Conservation (phyloP, 2,329 filamentous ascomycete species). For the Beauveria asiatica region DNA sequence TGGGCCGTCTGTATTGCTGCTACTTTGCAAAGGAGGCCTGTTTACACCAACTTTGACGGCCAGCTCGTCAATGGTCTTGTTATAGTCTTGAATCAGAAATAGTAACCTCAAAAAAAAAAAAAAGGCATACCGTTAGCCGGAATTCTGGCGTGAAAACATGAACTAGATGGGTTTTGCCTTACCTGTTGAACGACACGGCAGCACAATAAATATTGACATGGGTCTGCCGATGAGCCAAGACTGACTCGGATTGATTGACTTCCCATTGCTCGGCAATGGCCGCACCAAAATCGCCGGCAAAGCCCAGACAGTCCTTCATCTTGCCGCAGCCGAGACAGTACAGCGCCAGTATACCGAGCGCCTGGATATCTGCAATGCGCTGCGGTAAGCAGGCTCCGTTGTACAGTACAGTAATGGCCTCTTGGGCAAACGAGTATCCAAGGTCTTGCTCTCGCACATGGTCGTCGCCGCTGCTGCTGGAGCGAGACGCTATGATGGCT, state of each 20-base stretch:
- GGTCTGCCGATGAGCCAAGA: neutral
- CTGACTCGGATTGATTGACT: neutral
- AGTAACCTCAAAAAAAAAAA: neutral
- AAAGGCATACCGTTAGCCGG: neutral
- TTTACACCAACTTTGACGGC: neutral
- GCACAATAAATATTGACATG: neutral
- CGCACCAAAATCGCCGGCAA: neutral
- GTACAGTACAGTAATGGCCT: neutral
- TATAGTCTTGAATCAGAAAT: neutral
- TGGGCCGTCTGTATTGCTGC: neutral
- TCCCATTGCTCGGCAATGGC: neutral
- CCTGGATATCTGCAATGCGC: neutral
- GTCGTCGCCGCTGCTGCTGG: neutral
- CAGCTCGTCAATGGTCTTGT: neutral
- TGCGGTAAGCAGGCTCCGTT: neutral
- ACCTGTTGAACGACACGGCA: slow-evolving; percentile 7
- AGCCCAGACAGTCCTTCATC: neutral
- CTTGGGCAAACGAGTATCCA: neutral
- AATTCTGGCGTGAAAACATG: neutral
- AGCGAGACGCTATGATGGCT: neutral
- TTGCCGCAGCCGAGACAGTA: neutral
- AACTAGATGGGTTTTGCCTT: neutral
- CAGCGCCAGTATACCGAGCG: neutral
- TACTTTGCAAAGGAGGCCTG: neutral
- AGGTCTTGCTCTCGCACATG: neutral